Evolutionary conservation across 1,284 basidiomycete genomes (phyloP).

Genomic region (Boletus subluridellus): DNA sequence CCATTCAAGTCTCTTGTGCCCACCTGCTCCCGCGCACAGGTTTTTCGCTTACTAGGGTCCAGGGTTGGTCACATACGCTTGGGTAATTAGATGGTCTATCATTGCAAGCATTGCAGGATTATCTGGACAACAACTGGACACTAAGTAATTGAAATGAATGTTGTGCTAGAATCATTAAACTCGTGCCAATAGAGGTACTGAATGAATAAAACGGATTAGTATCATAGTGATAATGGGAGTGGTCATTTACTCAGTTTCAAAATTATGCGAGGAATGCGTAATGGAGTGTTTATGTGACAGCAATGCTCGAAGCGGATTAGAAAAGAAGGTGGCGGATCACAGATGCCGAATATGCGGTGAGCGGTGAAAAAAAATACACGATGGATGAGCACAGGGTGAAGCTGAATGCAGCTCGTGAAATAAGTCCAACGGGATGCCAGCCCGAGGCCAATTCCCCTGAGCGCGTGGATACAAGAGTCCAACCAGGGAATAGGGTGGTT

Average conservation of each 20-base stretch:
- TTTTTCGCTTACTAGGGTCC: constrained; percentile 19
- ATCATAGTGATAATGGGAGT: constrained; percentile 32
- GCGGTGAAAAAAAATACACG: constrained; percentile 11
- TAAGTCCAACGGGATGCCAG: constrained; percentile 24
- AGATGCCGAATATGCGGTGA: constrained; percentile 20
- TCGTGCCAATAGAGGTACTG: constrained; percentile 24
- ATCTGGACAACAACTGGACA: constrained; percentile 8
- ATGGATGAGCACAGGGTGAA: constrained; percentile 12
- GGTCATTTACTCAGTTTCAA: constrained; percentile 33
- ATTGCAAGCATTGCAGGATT: constrained; percentile 11
- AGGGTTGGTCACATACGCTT: constrained; percentile 12
- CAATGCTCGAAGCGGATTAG: constrained; percentile 27
- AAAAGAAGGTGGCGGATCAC: constrained; percentile 29
- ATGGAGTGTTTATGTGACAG: constrained; percentile 37
- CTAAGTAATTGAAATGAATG: constrained; percentile 26
- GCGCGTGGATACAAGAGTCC: constrained; percentile 2
- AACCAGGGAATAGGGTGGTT: constrained; percentile 16
- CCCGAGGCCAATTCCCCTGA: constrained; percentile 12
- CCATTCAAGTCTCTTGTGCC: background rate
- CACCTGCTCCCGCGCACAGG: background rate
- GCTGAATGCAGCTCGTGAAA: constrained; percentile 14
- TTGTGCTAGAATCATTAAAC: constrained; percentile 33
- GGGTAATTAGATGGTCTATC: background rate
- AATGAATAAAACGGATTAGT: constrained; percentile 35
- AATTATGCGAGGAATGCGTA: constrained; percentile 35